Evolutionary conservation across 1,284 basidiomycete species (phyloP), one percentile per base, ranked within the genome.

Genomic region (Wallemia hederae): DNA sequence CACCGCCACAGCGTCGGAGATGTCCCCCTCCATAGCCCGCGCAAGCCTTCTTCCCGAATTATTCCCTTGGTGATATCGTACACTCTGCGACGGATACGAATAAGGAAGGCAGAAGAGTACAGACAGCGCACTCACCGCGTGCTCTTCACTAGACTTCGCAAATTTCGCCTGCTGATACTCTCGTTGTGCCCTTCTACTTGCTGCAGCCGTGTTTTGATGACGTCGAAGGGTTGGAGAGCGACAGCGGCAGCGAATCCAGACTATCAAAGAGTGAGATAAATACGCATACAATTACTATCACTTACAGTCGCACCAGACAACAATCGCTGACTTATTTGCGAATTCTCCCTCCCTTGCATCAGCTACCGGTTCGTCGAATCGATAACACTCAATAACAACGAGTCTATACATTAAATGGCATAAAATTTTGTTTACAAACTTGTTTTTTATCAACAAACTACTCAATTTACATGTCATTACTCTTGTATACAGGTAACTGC

Each of bases 191-290:
- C 68, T 82, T 69, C 80, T 59, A 78, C 76, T 70, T 90, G 85
- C 69, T 91, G 85, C 63, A 90, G 69, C 55, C 87, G 78, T 22
- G 88, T 92, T 72, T 91, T 91, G 66, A 92, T 71, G 28, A 91
- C 74, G 71, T 91, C 88, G 64, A 91, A 79, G 61, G 84, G 84
- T 66, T 87, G 85, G n/a, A 87, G 76, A 63, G 75, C 76, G 65
- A 83, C 66, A 11, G 81, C 81, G 5, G 83, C 82, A 14, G 80
- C 76, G 59, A 87, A 76, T 39, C 83, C 83, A 33, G 65, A 66
- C 56, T 58, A 19, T 58, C 25, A 17, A 31, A 17, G 22, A 22
- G 5, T 49, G 5, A n/a, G 9, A 17, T 49, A n/a, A 17, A 7
- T 15, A 49, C 39, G 11, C n/a, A 9, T 5, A 5, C n/a, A 11